Conservation (phyloP, 495 filamentous ascomycete species). For the Cercophora samala region DNA sequence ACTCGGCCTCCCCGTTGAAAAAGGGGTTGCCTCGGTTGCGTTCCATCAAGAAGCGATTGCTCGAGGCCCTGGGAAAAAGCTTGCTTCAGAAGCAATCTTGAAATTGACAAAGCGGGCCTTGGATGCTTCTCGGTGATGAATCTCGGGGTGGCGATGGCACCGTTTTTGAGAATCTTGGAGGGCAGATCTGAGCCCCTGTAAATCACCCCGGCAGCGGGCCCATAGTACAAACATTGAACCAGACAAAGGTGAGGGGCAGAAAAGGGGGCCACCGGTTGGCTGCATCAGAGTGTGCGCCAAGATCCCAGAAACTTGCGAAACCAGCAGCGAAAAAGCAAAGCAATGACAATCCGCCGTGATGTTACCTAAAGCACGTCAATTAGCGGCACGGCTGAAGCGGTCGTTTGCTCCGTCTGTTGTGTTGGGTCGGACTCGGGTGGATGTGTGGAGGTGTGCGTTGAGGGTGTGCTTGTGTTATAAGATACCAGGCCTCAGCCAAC, state of each 20-base stretch:
- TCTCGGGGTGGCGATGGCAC: slow-evolving; percentile 11
- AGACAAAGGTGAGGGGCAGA: background rate
- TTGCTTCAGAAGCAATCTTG: slow-evolving; percentile 37
- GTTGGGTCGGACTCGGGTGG: slow-evolving; percentile 1
- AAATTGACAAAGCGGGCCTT: slow-evolving; percentile 22
- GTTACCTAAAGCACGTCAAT: background rate
- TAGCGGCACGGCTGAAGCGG: slow-evolving; percentile 17
- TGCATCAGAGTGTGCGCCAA: background rate
- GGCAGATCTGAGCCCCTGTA: slow-evolving; percentile 15
- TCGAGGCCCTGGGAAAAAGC: slow-evolving; percentile 40
- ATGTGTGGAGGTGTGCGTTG: background rate
- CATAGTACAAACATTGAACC: slow-evolving; percentile 6
- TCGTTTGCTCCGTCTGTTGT: slow-evolving; percentile 14
- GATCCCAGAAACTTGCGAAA: background rate
- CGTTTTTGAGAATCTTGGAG: slow-evolving; percentile 1
- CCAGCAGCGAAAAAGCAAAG: slow-evolving; percentile 1
- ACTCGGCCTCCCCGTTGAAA: slow-evolving; percentile 39
- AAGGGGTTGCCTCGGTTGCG: slow-evolving; percentile 36
- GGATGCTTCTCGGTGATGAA: slow-evolving; percentile 14
- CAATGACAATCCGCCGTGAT: background rate
- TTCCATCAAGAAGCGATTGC: slow-evolving; percentile 48
- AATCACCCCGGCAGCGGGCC: slow-evolving; percentile 17
- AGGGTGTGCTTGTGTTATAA: slow-evolving; percentile 28
- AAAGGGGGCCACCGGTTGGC: background rate
- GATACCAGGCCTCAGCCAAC: slow-evolving; percentile 9